Conservation (phyloP, 257 asterid genomes). For the Lantana camara region DNA sequence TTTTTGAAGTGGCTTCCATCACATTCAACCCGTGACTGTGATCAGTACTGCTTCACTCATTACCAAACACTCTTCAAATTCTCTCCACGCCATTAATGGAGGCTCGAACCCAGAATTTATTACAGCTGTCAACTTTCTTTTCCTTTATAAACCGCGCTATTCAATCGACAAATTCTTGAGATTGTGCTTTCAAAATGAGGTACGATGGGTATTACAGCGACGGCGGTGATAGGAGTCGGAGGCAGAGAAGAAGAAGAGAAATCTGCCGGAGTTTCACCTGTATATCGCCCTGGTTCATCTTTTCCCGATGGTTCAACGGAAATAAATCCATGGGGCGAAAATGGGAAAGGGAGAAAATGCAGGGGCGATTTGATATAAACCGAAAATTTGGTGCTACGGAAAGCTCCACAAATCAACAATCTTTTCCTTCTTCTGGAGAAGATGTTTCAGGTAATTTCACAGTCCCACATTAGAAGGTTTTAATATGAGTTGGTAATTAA, state of each 20-base stretch:
- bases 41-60: conserved; percentile 17
- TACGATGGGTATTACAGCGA: conserved; percentile 32
- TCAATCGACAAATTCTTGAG: neutral
- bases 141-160: conserved; percentile 25
- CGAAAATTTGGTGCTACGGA: conserved; percentile 12
- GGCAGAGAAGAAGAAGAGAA: conserved; percentile 30
- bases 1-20: conserved; percentile 24
- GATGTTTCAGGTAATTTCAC: conserved; percentile 39
- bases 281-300: conserved; percentile 48
- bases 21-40: conserved; percentile 44
- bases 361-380: conserved; percentile 1
- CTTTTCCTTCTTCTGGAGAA: conserved; percentile 25
- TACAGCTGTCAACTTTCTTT: conserved; percentile 19
- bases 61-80: conserved; percentile 39
- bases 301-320: conserved; percentile 43
- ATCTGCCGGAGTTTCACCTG: conserved; percentile 56
- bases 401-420: conserved; percentile 2
- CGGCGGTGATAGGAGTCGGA: conserved; percentile 16
- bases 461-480: too few species aligned
- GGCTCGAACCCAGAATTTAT: conserved; percentile 7
- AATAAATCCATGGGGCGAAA: conserved; percentile 19
- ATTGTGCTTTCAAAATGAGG: conserved; percentile 30
- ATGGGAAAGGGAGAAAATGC: conserved; percentile 25
- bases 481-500: too few species aligned
- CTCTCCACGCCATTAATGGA: conserved; percentile 43